Base-by-base conservation (phyloP, 2,329 filamentous ascomycete species). In the Grosmannia penicillata region DNA sequence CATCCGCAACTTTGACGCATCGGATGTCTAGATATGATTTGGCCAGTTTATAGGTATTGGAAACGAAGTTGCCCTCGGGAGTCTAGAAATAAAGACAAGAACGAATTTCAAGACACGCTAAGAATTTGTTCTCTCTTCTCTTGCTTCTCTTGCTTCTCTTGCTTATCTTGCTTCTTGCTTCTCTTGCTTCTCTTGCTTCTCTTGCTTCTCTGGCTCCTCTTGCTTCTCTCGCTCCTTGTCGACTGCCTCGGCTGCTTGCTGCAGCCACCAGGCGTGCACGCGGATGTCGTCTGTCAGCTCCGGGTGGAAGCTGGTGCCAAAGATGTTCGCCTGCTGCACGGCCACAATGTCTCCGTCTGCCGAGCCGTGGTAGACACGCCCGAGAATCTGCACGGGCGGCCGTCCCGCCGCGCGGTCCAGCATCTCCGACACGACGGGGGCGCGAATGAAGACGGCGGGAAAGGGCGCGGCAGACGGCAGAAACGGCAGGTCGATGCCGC, bases 231-330 rank as follows among this genome's bases (percentile, higher is more conserved):
- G n/a, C n/a, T n/a, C n/a, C n/a, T n/a, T n/a, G n/a, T n/a, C n/a
- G n/a, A 14, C 6, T 28, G n/a, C 26, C 35, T 19, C 6, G 25
- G 37, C 8, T 9, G 85, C 81, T 57, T 89, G 74, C 48, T 70
- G 63, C 53, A 98, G 53, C 91, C 91, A 98, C 91, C 91, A 96
- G 5, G 74, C 68, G 58, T 98, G 91, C 52, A 96, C 93, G 40
- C 91, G 72, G 40, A 77, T 65, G 60, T 98, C 91, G 8, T 76
- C 72, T 0, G 89, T 96, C 56, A 98, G 58, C 58, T 98, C 91
- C 0, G 91, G 91, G 51, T 96, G 91, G 54, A 96, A 98, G 52
- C 87, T 95, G 4, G 82, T 95, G 4, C 86, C 91, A 50, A 96
- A 81, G 0, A 94, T 80, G 57, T 95, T 95, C 1, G 81, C 84